phyloP scores from a whole-genome alignment of 805 yeast species.

The Cyberlindnera galapagoensis region DNA sequence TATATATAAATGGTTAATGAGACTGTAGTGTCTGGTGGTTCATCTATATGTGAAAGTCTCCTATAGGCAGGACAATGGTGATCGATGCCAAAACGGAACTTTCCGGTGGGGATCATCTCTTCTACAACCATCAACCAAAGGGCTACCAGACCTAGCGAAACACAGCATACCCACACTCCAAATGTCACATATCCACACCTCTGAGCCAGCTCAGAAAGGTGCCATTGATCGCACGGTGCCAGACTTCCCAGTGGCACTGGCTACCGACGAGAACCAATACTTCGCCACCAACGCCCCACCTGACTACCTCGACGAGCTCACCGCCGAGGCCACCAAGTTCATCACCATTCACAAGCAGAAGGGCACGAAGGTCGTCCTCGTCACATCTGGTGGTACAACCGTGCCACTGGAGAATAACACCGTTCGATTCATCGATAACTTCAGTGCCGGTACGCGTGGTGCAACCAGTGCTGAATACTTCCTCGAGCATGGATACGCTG shows the following conservation, averaged over 20 bases:
- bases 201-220: constrained; percentile 58
- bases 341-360: constrained; percentile 43
- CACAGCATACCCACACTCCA: too few species aligned
- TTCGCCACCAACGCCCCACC: constrained; percentile 74
- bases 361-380: constrained; percentile 58
- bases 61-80: too few species aligned
- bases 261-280: constrained; percentile 66
- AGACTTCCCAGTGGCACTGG: constrained; percentile 70
- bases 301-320: constrained; percentile 56
- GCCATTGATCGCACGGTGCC: constrained; percentile 80
- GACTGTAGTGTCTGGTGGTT: too few species aligned
- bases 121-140: too few species aligned
- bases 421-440: constrained; percentile 93
- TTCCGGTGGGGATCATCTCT: too few species aligned
- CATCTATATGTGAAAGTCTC: too few species aligned
- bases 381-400: constrained; percentile 96
- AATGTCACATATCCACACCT: constrained; percentile 47
- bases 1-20: too few species aligned
- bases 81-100: too few species aligned
- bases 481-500: constrained; percentile 81
- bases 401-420: constrained; percentile 97
- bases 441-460: constrained; percentile 97
- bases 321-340: constrained; percentile 52
- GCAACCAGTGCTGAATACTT: constrained; percentile 94
- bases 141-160: too few species aligned